Conservation (phyloP, 108 stramenopile genomes). For the Nannochloropsis salina region DNA sequence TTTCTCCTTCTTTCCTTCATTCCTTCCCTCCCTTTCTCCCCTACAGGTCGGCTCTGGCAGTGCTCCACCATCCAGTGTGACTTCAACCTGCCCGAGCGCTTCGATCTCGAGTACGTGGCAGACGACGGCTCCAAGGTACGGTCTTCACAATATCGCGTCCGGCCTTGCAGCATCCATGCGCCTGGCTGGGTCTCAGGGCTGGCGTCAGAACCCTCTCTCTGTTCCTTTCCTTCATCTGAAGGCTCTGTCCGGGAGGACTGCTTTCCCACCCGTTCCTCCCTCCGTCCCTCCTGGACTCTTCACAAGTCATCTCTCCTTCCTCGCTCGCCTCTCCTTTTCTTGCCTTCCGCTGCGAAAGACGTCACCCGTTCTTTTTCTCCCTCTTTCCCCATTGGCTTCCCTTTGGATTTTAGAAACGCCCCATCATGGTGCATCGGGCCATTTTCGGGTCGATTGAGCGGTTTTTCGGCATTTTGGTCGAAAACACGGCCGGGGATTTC, state of each 20-base stretch:
- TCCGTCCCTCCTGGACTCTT: neutral
- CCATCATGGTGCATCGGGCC: slow-evolving; percentile 70
- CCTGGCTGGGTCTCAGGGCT: no score
- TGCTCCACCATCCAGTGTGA: slow-evolving; percentile 97
- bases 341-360: neutral
- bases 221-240: no score
- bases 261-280: neutral
- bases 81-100: slow-evolving; percentile 94
- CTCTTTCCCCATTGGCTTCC: neutral
- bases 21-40: neutral
- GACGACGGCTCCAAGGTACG: neutral
- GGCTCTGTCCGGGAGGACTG: neutral
- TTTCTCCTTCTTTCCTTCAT: neutral
- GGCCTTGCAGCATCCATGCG: no score
- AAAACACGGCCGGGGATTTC: slow-evolving; percentile 88
- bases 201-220: no score
- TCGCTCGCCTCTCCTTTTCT: neutral
- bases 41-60: slow-evolving; percentile 79
- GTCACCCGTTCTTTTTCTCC: neutral
- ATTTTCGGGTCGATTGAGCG: slow-evolving; percentile 97
- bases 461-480: slow-evolving; percentile 93
- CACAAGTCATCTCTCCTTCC: neutral
- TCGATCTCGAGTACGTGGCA: slow-evolving; percentile 73
- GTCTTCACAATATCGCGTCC: no score
- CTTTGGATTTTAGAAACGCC: neutral